A percentile compares a stretch with the other conserved stretches of the same genome.
Evolutionary conservation across 805 yeast genomes (phyloP).

Genomic region (Ogataea methanolica): DNA sequence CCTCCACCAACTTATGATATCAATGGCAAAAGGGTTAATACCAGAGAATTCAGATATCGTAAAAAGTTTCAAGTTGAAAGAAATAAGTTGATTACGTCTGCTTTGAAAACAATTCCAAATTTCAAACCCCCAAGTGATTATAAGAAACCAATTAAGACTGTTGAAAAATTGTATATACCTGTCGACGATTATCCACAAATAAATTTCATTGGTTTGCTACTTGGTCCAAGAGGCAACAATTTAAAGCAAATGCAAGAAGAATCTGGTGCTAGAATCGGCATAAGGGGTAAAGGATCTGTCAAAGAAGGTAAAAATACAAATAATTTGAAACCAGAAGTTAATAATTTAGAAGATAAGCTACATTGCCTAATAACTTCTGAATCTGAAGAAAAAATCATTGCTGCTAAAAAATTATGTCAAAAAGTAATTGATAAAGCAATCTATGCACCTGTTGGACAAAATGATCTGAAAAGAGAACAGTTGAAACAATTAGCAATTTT

Average conservation of each 20-base stretch:
- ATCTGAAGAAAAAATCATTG: slow-evolving; percentile 66
- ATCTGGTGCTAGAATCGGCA: slow-evolving; percentile 85
- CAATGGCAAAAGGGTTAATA: slow-evolving; percentile 78
- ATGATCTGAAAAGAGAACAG: slow-evolving; percentile 86
- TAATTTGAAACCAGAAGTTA: slow-evolving; percentile 42
- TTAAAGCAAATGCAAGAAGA: slow-evolving; percentile 72
- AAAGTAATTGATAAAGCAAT: slow-evolving; percentile 79
- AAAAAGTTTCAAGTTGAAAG: slow-evolving; percentile 73
- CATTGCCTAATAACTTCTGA: slow-evolving; percentile 89
- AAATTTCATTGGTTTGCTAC: slow-evolving; percentile 82
- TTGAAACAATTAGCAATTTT: slow-evolving; percentile 86
- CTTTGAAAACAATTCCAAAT: slow-evolving; percentile 66
- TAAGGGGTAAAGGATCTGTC: slow-evolving; percentile 94
- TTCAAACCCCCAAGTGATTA: slow-evolving; percentile 80
- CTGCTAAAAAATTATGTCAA: slow-evolving; percentile 71
- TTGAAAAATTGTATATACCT: slow-evolving; percentile 83
- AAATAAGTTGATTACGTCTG: slow-evolving; percentile 69
- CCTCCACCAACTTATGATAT: slow-evolving; percentile 91
- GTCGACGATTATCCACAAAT: slow-evolving; percentile 83
- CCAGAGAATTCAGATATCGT: slow-evolving; percentile 65
- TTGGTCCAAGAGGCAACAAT: slow-evolving; percentile 97
- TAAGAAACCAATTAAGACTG: slow-evolving; percentile 54
- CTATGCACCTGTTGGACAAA: slow-evolving; percentile 87
- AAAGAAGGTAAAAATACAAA: slow-evolving; percentile 76
- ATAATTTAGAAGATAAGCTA: slow-evolving; percentile 70